Evolutionary conservation across 1,284 basidiomycete genomes (phyloP), one percentile per base, ranked within the genome.

Genomic region (Boletus calvinii): DNA sequence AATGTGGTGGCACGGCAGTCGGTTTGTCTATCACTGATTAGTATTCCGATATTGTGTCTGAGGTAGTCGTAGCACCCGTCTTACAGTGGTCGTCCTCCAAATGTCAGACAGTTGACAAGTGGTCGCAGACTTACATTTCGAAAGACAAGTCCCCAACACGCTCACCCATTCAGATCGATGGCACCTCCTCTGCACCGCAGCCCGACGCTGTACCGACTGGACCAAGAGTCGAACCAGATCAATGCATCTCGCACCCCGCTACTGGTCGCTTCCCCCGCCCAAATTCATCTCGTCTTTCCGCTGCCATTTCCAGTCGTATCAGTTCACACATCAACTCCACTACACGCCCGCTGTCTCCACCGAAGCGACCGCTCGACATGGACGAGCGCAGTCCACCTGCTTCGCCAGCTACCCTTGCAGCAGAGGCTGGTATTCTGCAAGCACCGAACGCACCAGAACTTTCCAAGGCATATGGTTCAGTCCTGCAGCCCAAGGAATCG

Each of bases 401-500:
- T 42, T 63, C 62, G 11, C 65, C 68, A 30, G 59, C 67, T 48
- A 55, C 65, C 12, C 61, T 59, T 45, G 61, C 67, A 9, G 63
- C 69, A 11, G 71, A 71, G 36, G 72, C 77, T 31, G 84, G 79
- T 53, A 84, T 90, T 48, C 70, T 89, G 24, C 82, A 81, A 35
- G 81, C 83, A 6, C 77, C 76, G 37, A 76, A 81, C 55, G 78
- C 77, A 2, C 81, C 83, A 2, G 76, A 77, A 24, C 80, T 92
- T 31, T 82, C 88, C 44, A 92, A 90, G 68, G 89, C 86, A 9
- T 91, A 90, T 59, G 89, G 89, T 30, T 90, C 88, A 1, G 78
- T 92, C 26, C 73, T 92, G 18, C 89, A 91, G 62, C 80, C 86
- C n/a, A 84, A 84, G 60, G 85, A 87, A 62, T 78, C 83, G 7